Conservation (phyloP, 192 early-diverging fungal species). For the Phlyctochytrium bullatum region DNA sequence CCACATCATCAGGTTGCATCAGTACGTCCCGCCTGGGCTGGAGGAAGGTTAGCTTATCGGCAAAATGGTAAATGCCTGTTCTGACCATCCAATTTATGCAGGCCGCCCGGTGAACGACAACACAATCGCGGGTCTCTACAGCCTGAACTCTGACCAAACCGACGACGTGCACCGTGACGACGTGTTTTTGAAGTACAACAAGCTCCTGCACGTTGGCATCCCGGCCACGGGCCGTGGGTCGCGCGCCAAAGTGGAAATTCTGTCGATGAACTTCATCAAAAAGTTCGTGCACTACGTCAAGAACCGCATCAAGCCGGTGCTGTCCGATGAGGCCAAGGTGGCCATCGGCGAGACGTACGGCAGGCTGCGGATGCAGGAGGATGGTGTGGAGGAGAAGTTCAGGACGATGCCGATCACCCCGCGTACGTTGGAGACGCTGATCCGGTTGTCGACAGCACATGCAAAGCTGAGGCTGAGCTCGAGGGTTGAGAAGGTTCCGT, state of each 20-base stretch:
- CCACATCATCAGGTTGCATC: slow-evolving; percentile 93
- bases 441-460: slow-evolving; percentile 94
- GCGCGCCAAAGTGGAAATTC: slow-evolving; percentile 54
- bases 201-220: slow-evolving; percentile 75
- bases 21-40: slow-evolving; percentile 78
- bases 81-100: slow-evolving; percentile 1
- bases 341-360: slow-evolving; percentile 79
- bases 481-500: slow-evolving; percentile 69
- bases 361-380: slow-evolving; percentile 75
- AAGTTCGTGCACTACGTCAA: slow-evolving; percentile 96
- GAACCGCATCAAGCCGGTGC: slow-evolving; percentile 74
- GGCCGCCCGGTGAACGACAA: slow-evolving; percentile 47
- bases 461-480: slow-evolving; percentile 87
- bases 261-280: slow-evolving; percentile 86
- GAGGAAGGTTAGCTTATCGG: slow-evolving; percentile 69
- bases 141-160: slow-evolving; percentile 12
- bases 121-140: slow-evolving; percentile 37
- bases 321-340: slow-evolving; percentile 80
- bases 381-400: slow-evolving; percentile 63
- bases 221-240: slow-evolving; percentile 30
- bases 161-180: slow-evolving; percentile 47
- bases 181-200: slow-evolving; percentile 88
- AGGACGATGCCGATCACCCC: slow-evolving; percentile 94
- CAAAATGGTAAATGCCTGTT: too few species aligned
- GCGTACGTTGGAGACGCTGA: slow-evolving; percentile 97